These are phyloP conservation scores for Xylaria sp. DNA, from an alignment of 2,329 filamentous ascomycete genomes.

Conservation along the genomic window DNA sequence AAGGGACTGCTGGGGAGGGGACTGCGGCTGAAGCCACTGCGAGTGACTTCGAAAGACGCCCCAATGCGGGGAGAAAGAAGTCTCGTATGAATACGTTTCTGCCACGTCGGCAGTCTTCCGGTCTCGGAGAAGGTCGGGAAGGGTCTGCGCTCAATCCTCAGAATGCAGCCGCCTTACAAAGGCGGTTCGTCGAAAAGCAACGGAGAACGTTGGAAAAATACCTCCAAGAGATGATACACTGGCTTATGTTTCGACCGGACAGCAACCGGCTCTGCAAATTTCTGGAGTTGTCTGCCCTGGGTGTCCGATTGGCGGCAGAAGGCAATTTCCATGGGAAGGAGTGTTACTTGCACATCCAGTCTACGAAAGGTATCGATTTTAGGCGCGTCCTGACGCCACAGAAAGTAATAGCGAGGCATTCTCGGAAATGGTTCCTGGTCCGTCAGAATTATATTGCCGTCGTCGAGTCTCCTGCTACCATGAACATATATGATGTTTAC, in stretches of 20 bases:
- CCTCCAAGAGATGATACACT: slow-evolving; percentile 90
- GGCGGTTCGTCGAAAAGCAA: slow-evolving; percentile 79
- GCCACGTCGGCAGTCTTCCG: slow-evolving; percentile 59
- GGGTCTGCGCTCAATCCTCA: slow-evolving; percentile 48
- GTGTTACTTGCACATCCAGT: slow-evolving; percentile 90
- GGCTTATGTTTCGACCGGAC: slow-evolving; percentile 95
- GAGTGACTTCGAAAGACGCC: slow-evolving; percentile 68
- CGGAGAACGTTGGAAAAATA: slow-evolving; percentile 87
- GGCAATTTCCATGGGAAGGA: slow-evolving; percentile 98
- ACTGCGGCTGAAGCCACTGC: slow-evolving; percentile 67
- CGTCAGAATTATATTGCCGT: slow-evolving; percentile 96
- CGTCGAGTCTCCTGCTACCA: slow-evolving; percentile 97
- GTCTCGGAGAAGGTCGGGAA: slow-evolving; percentile 53
- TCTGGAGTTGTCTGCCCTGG: slow-evolving; percentile 89
- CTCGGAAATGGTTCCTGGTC: slow-evolving; percentile 97
- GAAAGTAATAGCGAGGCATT: slow-evolving; percentile 81
- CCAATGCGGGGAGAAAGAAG: slow-evolving; percentile 49
- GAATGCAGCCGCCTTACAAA: slow-evolving; percentile 60
- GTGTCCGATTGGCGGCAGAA: slow-evolving; percentile 90
- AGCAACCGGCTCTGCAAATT: slow-evolving; percentile 97
- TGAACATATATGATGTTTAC: slow-evolving; percentile 99
- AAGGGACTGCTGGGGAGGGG: slow-evolving; percentile 51
- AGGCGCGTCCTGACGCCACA: slow-evolving; percentile 78
- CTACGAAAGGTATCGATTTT: slow-evolving; percentile 86
- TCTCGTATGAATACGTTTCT: slow-evolving; percentile 61